These are phyloP conservation scores for Fraxinus albicans DNA, from an alignment of 305 asterid genomes.

Conservation along the genomic window DNA sequence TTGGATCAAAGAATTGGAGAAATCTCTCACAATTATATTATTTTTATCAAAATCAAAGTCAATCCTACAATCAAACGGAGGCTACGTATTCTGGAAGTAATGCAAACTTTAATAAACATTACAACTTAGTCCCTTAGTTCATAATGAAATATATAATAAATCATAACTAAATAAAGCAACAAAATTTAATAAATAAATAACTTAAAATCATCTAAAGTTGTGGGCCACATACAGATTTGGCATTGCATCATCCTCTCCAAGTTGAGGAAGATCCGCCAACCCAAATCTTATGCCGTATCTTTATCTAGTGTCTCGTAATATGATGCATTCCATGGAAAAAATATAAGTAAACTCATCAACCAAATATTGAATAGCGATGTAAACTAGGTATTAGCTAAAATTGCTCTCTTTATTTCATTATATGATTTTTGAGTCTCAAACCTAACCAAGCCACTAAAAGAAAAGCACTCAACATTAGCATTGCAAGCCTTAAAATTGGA, in stretches of 20 bases:
- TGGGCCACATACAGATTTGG: background rate
- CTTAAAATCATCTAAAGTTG: background rate
- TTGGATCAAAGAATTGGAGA: too few species aligned
- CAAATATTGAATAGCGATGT: background rate
- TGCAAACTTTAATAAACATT: background rate
- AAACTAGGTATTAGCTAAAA: background rate
- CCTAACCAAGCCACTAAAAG: background rate
- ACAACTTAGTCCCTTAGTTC: background rate
- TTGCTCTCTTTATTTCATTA: background rate
- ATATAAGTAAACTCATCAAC: too few species aligned
- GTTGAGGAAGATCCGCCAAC: background rate
- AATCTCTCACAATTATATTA: too few species aligned
- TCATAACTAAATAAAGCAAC: background rate
- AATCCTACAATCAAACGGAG: too few species aligned
- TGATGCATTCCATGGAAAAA: background rate
- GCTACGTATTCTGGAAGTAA: too few species aligned
- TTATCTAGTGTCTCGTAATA: background rate
- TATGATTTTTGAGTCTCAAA: background rate
- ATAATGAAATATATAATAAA: too few species aligned
- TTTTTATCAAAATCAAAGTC: too few species aligned
- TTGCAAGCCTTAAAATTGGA: background rate
- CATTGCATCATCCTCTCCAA: background rate
- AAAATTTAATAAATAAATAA: too few species aligned
- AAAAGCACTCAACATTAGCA: background rate
- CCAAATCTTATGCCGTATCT: background rate